Evolutionary conservation across 768 basidiomycete genomes (phyloP).

Genomic region (Filobasidium floriforme): DNA sequence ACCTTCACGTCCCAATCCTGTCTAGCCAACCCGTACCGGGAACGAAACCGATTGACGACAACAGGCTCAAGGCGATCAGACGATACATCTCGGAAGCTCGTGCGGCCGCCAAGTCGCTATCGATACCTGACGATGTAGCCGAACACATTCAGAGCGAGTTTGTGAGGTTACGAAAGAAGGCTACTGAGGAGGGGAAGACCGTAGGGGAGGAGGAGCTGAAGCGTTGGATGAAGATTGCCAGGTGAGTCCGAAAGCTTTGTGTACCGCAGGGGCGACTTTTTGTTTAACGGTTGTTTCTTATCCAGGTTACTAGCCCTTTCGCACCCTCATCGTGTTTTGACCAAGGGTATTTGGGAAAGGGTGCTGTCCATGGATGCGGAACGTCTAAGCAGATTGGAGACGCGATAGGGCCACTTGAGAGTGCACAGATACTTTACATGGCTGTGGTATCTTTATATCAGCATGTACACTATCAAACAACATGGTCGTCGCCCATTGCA

Average conservation of each 20-base stretch:
- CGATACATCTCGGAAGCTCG: constrained; percentile 18
- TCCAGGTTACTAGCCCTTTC: constrained; percentile 8
- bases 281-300: neutral
- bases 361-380: constrained; percentile 10
- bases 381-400: constrained; percentile 1
- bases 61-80: constrained; percentile 18
- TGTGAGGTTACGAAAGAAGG: constrained; percentile 28
- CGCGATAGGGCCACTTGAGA: neutral
- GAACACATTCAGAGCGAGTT: constrained; percentile 37
- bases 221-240: constrained; percentile 38
- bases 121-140: constrained; percentile 33
- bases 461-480: too few relatives aligned
- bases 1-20: constrained; percentile 22
- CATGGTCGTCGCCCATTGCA: too few relatives aligned
- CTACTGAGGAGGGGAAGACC: neutral
- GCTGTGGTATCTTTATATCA: too few relatives aligned
- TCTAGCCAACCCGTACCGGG: neutral
- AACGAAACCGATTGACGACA: constrained; percentile 21
- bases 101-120: neutral
- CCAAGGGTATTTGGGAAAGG: constrained; percentile 1
- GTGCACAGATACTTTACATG: neutral
- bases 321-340: neutral
- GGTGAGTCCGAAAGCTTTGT: constrained; percentile 18
- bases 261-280: too few relatives aligned
- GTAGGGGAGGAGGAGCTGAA: constrained; percentile 33